These are phyloP conservation scores for Apiospora hydei DNA, from an alignment of 2,329 filamentous ascomycete species.

Conservation along the genomic window DNA sequence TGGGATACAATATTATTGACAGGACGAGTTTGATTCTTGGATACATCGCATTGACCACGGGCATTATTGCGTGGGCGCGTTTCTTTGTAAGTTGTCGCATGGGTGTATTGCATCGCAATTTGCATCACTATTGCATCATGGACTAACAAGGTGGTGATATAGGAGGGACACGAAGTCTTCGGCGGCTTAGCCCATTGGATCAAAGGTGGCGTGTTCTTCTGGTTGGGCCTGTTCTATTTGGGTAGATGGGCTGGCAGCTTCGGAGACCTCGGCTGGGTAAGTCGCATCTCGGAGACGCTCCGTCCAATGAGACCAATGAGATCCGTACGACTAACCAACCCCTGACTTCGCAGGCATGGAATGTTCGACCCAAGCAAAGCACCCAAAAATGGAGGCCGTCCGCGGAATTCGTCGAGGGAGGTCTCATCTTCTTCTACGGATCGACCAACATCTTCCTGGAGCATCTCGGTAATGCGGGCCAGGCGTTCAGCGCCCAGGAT, in stretches of 20 bases:
- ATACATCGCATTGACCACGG: constrained; percentile 75
- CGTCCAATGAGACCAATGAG: constrained; percentile 26
- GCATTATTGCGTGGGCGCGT: constrained; percentile 78
- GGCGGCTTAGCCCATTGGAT: constrained; percentile 91
- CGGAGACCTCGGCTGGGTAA: constrained; percentile 84
- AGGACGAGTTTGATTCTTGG: constrained; percentile 80
- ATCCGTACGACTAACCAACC: background rate
- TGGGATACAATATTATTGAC: constrained; percentile 74
- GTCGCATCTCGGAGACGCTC: constrained; percentile 32
- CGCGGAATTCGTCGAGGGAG: constrained; percentile 89
- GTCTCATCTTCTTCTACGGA: constrained; percentile 90
- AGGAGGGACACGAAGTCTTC: constrained; percentile 76
- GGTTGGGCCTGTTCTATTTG: constrained; percentile 86
- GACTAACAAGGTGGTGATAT: constrained; percentile 28
- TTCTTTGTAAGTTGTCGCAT: constrained; percentile 73
- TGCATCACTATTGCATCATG: constrained; percentile 22
- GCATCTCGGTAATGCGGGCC: constrained; percentile 78
- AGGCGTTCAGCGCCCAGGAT: constrained; percentile 78
- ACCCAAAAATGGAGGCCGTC: constrained; percentile 75
- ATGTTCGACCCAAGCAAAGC: constrained; percentile 69
- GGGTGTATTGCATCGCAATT: constrained; percentile 29
- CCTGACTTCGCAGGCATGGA: constrained; percentile 71
- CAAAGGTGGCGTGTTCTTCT: constrained; percentile 95
- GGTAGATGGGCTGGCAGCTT: constrained; percentile 92
- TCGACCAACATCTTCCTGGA: constrained; percentile 91